Base-by-base conservation (phyloP, 2,329 filamentous ascomycete species). In the Zymoseptoria crescenta region DNA sequence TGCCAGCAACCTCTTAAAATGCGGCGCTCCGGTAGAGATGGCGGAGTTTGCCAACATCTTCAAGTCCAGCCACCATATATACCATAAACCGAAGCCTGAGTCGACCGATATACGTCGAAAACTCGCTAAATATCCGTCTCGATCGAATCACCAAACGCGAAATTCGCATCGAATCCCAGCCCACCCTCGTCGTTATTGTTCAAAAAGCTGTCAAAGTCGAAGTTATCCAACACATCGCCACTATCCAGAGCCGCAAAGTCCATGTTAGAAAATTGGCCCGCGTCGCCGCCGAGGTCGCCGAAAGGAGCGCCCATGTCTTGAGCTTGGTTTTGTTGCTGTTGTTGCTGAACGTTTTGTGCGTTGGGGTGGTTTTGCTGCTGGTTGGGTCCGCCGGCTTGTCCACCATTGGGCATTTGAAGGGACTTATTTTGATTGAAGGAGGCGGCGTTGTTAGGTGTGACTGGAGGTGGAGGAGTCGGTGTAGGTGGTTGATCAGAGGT, bases 151-250 rank as follows among this genome's bases (percentile, higher is more conserved):
- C 54, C 69, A 58, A 77, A 77, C 7, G 66, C 68, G 56, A 72
- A 68, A 59, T 70, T 69, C 53, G 72, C 72, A 57, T 74, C 72
- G 59, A 75, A 74, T 8, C 61, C 64, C 49, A 77, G 72, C 8
- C 66, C 70, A 45, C 64, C 67, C 24, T 68, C 75, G 64, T 81
- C 81, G 49, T 74, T 75, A 28, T 80, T 83, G 67, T 86, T 83
- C 56, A 87, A 75, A 75, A 87, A 87, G 16, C 81, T 83, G 68
- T 87, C 84, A 70, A 87, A 87, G 71, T 87, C 83, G 70, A 87
- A 87, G 81, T 81, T 74, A 76, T 85, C 67, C 77, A 84, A 77
- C 80, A 89, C 80, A 84, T 91, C 78, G 81, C 81, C 59, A 76
- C 81, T 72, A 76, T 78, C 78, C 79, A 77, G 71, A 66, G 65